A percentile compares a stretch with the other conserved stretches of the same genome.
phyloP scores from a whole-genome alignment of 1,139 yeast species.

The Suhomyces chickasaworum region DNA sequence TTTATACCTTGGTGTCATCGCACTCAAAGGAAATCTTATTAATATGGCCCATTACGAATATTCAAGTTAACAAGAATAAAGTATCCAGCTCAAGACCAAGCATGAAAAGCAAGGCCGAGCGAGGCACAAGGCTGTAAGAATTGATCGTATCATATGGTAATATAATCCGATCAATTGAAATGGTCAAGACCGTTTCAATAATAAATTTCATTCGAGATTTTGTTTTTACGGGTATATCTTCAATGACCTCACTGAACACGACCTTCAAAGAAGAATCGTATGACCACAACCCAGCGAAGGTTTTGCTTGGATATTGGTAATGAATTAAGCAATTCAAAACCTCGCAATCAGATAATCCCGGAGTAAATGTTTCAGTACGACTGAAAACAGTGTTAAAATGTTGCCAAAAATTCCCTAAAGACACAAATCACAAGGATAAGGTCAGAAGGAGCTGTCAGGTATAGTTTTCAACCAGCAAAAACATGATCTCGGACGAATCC shows the following conservation, averaged over 20 bases:
- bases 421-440: constrained; percentile 47
- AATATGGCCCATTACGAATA: constrained; percentile 58
- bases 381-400: background rate
- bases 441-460: constrained; percentile 94
- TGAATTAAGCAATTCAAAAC: background rate
- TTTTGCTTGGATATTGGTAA: background rate
- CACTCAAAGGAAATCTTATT: constrained; percentile 70
- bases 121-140: constrained; percentile 62
- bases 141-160: background rate
- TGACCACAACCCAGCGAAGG: background rate
- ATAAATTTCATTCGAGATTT: background rate
- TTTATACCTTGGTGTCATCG: constrained; percentile 60
- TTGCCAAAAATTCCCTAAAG: constrained; percentile 80
- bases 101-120: constrained; percentile 52
- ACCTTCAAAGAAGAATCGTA: constrained; percentile 42
- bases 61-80: constrained; percentile 12
- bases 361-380: background rate
- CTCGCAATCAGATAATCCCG: constrained; percentile 6
- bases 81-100: constrained; percentile 59
- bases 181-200: background rate
- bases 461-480: constrained; percentile 99
- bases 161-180: background rate
- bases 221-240: constrained; percentile 6
- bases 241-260: constrained; percentile 31
- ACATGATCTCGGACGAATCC: constrained; percentile 99